These are phyloP conservation scores for Jasminum sambac DNA, from an alignment of 257 asterid genomes.

Conservation along the genomic window DNA sequence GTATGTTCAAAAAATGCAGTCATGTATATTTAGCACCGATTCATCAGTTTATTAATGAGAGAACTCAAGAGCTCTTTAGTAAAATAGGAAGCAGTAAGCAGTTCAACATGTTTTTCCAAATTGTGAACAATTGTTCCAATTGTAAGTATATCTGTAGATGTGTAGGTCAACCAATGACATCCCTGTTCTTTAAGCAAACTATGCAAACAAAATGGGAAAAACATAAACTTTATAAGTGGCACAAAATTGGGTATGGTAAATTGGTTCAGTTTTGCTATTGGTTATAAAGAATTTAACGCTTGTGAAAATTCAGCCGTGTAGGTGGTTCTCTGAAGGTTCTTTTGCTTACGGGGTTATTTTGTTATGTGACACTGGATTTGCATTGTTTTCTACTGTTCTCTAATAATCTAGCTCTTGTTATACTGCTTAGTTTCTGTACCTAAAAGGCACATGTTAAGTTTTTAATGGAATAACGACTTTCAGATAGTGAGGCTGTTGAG, in stretches of 20 bases:
- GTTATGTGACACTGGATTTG: not conserved
- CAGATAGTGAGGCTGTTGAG: constrained; percentile 71
- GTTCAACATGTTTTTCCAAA: not conserved
- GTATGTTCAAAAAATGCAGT: no score
- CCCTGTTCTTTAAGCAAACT: not conserved
- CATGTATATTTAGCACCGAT: not conserved
- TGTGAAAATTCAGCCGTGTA: not conserved
- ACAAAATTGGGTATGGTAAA: not conserved
- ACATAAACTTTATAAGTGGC: not conserved
- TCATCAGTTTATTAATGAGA: constrained; percentile 12
- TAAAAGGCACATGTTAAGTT: not conserved
- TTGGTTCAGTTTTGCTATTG: not conserved
- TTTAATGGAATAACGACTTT: constrained; percentile 22
- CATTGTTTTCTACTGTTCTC: constrained; percentile 3
- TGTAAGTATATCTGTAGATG: constrained; percentile 9
- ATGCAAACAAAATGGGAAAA: not conserved
- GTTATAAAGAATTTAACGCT: not conserved
- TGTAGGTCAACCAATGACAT: constrained; percentile 3
- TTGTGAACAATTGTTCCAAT: not conserved
- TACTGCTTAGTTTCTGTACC: constrained; percentile 5
- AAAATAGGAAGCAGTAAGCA: constrained; percentile 5
- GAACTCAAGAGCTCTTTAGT: constrained; percentile 16
- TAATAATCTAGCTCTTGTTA: constrained; percentile 14
- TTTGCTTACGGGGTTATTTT: not conserved
- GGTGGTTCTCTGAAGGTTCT: not conserved